Evolutionary conservation across 768 basidiomycete species (phyloP).

Genomic region (Tricholoma furcatifolium): DNA sequence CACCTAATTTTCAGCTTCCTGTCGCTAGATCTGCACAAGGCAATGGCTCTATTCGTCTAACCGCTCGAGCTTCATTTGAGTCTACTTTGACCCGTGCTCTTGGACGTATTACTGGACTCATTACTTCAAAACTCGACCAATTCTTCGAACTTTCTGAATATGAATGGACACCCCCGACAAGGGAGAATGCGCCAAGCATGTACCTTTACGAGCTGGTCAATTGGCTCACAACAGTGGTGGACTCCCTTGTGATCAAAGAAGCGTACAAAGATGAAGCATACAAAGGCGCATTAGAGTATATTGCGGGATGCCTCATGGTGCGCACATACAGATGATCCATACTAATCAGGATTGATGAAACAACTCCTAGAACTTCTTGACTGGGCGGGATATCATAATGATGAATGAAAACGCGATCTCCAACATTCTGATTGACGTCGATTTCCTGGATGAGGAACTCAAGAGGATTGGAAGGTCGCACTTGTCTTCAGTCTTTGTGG

Average conservation of each 20-base stretch:
- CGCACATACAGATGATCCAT: conserved; percentile 20
- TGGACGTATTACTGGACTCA: conserved; percentile 75
- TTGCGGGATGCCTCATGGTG: conserved; percentile 88
- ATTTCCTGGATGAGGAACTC: conserved; percentile 87
- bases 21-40: conserved; percentile 70
- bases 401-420: conserved; percentile 90
- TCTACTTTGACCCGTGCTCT: conserved; percentile 67
- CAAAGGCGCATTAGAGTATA: conserved; percentile 82
- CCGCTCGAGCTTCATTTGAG: conserved; percentile 63
- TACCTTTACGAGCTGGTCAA: conserved; percentile 94
- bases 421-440: conserved; percentile 82
- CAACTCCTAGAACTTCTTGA: conserved; percentile 63
- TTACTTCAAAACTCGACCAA: conserved; percentile 89
- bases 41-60: conserved; percentile 76
- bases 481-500: conserved; percentile 70
- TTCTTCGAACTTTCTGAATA: conserved; percentile 96
- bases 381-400: conserved; percentile 68
- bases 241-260: conserved; percentile 82
- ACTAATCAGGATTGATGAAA: not conserved
- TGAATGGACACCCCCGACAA: conserved; percentile 79
- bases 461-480: conserved; percentile 71
- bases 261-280: conserved; percentile 89
- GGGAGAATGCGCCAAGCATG: conserved; percentile 82
- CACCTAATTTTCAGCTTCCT: not conserved
- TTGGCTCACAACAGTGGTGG: conserved; percentile 95